Conservation (phyloP, 352 stramenopile species). For the Peronospora belbahrii region DNA sequence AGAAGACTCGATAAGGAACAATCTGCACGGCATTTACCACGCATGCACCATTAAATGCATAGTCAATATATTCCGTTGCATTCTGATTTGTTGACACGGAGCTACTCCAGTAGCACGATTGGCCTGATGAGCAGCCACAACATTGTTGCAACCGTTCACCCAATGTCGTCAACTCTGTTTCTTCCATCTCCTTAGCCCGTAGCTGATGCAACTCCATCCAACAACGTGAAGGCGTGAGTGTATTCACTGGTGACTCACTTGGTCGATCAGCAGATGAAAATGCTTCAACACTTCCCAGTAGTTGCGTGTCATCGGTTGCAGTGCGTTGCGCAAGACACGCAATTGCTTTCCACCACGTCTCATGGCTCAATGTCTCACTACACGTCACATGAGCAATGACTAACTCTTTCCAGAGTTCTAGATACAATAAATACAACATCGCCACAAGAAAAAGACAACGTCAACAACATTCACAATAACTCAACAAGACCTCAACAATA, state of each 20-base stretch:
- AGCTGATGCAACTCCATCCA: constrained; percentile 50
- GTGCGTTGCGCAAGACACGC: constrained; percentile 35
- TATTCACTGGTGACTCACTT: constrained; percentile 54
- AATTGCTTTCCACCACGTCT: constrained; percentile 40
- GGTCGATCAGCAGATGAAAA: constrained; percentile 52
- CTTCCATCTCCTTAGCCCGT: constrained; percentile 24
- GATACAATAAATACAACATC: constrained; percentile 12
- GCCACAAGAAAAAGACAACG: background rate
- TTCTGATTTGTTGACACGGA: constrained; percentile 54
- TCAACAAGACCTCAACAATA: background rate
- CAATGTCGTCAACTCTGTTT: constrained; percentile 38
- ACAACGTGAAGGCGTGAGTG: constrained; percentile 54
- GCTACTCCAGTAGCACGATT: constrained; percentile 84
- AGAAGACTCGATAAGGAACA: constrained; percentile 75
- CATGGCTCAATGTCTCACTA: constrained; percentile 11
- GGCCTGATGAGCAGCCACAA: constrained; percentile 64
- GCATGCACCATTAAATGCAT: constrained; percentile 44
- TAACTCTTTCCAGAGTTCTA: constrained; percentile 43
- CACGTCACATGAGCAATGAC: constrained; percentile 19
- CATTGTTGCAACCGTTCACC: constrained; percentile 53
- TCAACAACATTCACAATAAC: too few relatives aligned
- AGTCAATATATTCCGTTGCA: constrained; percentile 70
- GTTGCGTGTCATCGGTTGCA: constrained; percentile 26
- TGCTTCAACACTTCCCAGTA: constrained; percentile 30
- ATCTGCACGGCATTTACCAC: constrained; percentile 58